Conservation (phyloP, 495 filamentous ascomycete species). For the Clohesyomyces aquaticus region DNA sequence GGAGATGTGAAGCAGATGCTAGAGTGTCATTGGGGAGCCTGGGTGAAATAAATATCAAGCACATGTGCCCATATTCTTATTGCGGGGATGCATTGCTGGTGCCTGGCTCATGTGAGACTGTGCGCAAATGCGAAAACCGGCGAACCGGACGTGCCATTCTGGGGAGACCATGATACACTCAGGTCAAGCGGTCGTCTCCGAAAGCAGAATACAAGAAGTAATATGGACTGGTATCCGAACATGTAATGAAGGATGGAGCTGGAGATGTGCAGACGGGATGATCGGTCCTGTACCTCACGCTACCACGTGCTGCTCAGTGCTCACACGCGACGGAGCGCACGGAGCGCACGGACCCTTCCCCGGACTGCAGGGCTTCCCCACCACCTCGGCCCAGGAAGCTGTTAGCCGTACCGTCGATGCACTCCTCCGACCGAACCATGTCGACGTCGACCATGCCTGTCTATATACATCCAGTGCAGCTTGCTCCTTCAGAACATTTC, state of each 20-base stretch:
- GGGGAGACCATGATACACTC: too few species aligned
- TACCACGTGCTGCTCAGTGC: neutral
- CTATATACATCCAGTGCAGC: constrained; percentile 23
- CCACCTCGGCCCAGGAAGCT: constrained; percentile 28
- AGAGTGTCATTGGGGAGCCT: neutral
- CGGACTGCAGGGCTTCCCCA: neutral
- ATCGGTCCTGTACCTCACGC: too few species aligned
- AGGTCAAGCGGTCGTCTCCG: too few species aligned
- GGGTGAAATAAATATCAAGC: neutral
- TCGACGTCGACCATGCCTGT: constrained; percentile 29
- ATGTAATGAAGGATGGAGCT: too few species aligned
- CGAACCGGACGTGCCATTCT: too few species aligned
- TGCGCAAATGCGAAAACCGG: too few species aligned
- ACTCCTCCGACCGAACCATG: constrained; percentile 8
- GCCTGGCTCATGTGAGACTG: too few species aligned
- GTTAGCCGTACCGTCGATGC: constrained; percentile 25
- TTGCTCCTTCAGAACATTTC: neutral
- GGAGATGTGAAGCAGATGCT: neutral
- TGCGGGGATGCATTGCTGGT: too few species aligned
- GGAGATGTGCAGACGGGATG: too few species aligned
- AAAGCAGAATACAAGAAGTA: too few species aligned
- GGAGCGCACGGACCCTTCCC: constrained; percentile 12
- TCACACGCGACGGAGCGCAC: constrained; percentile 20
- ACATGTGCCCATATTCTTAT: too few species aligned
- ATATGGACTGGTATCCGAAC: too few species aligned